phyloP scores from a whole-genome alignment of 1,284 basidiomycete genomes.

The Rhodofomes roseus region DNA sequence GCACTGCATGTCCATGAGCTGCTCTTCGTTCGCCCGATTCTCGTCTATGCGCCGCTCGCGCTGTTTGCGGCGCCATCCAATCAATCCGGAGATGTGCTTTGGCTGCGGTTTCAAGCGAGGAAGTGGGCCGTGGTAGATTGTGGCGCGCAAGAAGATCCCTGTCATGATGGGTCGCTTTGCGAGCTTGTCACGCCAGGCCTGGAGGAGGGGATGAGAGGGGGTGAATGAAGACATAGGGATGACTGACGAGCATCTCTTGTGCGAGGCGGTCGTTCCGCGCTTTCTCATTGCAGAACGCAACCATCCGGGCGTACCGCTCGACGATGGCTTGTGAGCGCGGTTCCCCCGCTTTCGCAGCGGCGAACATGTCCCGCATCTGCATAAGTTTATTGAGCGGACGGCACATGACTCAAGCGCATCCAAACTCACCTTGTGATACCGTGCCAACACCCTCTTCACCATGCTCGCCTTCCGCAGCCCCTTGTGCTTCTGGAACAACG shows the following conservation, averaged over 20 bases:
- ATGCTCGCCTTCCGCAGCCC: constrained; percentile 29
- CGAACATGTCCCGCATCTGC: constrained; percentile 64
- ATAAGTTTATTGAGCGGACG: background rate
- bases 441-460: constrained; percentile 38
- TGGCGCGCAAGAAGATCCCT: constrained; percentile 60
- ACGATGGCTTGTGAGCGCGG: constrained; percentile 41
- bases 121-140: constrained; percentile 60
- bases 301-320: constrained; percentile 50
- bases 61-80: constrained; percentile 50
- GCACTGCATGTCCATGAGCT: no score
- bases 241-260: constrained; percentile 47
- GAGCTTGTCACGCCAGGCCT: constrained; percentile 52
- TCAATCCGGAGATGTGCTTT: constrained; percentile 61
- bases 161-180: constrained; percentile 61
- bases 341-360: constrained; percentile 50
- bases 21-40: constrained; percentile 4
- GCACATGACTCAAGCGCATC: background rate
- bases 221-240: background rate
- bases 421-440: constrained; percentile 49
- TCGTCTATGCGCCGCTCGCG: constrained; percentile 43
- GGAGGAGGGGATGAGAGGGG: background rate
- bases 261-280: constrained; percentile 47
- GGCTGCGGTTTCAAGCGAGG: constrained; percentile 81
- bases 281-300: constrained; percentile 35
- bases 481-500: constrained; percentile 50